Evolutionary conservation across 768 basidiomycete genomes (phyloP), one percentile per base, ranked within the genome.

Genomic region (Agrocybe chaxingu): DNA sequence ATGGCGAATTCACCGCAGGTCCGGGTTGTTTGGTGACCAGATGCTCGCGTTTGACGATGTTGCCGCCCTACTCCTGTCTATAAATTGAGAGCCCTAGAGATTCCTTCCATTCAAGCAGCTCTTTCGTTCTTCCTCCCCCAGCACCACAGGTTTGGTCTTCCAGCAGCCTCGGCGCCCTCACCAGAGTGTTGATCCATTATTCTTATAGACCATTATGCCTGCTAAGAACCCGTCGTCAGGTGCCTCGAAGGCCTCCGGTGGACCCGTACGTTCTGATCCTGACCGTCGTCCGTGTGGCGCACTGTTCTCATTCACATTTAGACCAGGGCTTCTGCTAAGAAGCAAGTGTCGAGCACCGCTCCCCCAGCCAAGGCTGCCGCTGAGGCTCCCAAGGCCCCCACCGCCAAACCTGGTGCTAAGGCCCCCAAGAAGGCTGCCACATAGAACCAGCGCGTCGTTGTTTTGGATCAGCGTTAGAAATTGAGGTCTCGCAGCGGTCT

Each of bases 1-100:
- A 57, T 59, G 54, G 60, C 60, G 55, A 59, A 56, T 57, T 62
- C 57, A 39, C 51, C 60, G 56, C 58, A 55, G 45, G 47, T 53
- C 35, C 54, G 51, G 43, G 47, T 35, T 53, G 47, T 59, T 57
- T 57, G 49, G 32, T 19, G 19, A 32, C 47, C n/a, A 42, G 37
- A 34, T 53, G 35, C 10, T 38, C 13, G 16, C 18, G 30, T 54
- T 51, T 55, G 44, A 49, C 52, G 44, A 38, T 45, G 48, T 53
- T 56, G 53, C 36, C 39, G 45, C 5, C 19, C 32, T n/a, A 1
- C 37, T 38, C 12, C 12, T 9, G 34, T 18, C 40, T 62, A 62
- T 62, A 62, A 57, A 62, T 35, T 41, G 31, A 12, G 30, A 30
- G 18, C 30, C 24, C 12, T 16, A 31, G 12, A n/a, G 18, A 32